Base-by-base conservation (phyloP, 441 rosid species). In the Melastoma candidum region DNA sequence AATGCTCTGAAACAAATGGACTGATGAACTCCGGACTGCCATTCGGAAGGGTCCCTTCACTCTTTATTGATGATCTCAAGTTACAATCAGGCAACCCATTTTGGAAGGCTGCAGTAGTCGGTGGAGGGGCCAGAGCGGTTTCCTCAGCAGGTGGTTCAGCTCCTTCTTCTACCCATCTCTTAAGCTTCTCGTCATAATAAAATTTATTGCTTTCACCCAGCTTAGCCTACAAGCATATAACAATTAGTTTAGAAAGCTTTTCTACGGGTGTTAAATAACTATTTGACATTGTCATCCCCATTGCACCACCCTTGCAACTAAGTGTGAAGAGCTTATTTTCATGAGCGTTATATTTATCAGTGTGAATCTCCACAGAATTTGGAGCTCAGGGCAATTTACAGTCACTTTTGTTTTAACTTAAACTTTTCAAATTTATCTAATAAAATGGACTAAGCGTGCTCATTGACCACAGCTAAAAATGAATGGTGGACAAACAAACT, bases 161-260 rank as follows among this genome's bases (percentile, higher is more conserved):
- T 55, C 97, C 99, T 75, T 77, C 96, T 75, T 89, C 99, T 46
- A 89, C 93, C 99, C 99, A 84, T 78, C 96, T 83, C 82, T 89
- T 93, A 36, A 93, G 93, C 66, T 93, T 89, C 66, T 86, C 99
- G 36, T 93, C 97, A 54, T 86, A 93, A 57, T 84, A 84, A 67
- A 93, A 93, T 68, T 78, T 83, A 69, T 89, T 93, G 64, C 63
- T 79, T 52, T 82, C 96, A 12, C 99, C 99, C 72, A 93, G 53
- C 68, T 89, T 93, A 45, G 99, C 99, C 99, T 93, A 72, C 65
- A 74, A 56, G 49, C 54, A 47, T 41, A 60, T 49, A 25, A 10
- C 27, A 27, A 11, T 36, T 17, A 44, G 3, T 7, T 39, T 26
- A 53, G 22, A 41, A 36, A 32, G 41, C 41, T 8, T 32, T 6